Conservation (phyloP, 192 early-diverging fungal species). For the Pilaira anomala region DNA sequence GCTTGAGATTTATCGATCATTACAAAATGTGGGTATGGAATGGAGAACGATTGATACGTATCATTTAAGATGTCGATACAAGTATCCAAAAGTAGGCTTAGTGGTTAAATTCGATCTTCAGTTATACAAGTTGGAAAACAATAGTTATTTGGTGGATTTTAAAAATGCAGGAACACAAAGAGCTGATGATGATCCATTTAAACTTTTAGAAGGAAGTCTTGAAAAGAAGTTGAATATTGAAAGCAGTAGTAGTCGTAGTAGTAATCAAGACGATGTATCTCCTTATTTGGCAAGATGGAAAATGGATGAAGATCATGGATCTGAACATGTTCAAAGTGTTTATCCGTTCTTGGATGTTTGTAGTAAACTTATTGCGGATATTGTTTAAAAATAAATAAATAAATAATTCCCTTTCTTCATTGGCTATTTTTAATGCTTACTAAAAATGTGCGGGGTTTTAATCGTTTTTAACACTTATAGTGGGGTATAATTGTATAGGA, state of each 20-base stretch:
- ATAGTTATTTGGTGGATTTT: constrained; percentile 96
- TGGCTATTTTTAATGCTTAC: no score
- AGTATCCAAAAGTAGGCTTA: constrained; percentile 39
- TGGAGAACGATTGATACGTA: constrained; percentile 93
- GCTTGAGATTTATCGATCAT: constrained; percentile 93
- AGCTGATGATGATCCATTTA: not conserved
- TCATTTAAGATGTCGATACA: constrained; percentile 75
- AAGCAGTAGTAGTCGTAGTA: not conserved
- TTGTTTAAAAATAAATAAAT: constrained; percentile 44
- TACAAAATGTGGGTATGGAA: constrained; percentile 86
- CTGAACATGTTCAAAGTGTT: constrained; percentile 24
- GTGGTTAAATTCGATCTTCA: constrained; percentile 94
- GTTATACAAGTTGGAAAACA: constrained; percentile 85
- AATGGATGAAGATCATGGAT: constrained; percentile 2
- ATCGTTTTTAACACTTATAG: no score
- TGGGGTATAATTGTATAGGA: no score
- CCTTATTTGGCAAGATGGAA: not conserved
- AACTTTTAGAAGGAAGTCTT: no score
- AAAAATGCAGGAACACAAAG: constrained; percentile 63
- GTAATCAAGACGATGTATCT: not conserved
- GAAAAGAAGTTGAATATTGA: not conserved
- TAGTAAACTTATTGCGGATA: constrained; percentile 88
- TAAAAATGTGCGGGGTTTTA: no score
- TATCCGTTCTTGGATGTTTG: constrained; percentile 96
- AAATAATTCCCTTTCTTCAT: no score